Percentiles rank a stretch among this genome's conserved stretches.
Conservation (phyloP, 1,139 yeast species). For the Hemisphaericaspora xylanilytica region DNA sequence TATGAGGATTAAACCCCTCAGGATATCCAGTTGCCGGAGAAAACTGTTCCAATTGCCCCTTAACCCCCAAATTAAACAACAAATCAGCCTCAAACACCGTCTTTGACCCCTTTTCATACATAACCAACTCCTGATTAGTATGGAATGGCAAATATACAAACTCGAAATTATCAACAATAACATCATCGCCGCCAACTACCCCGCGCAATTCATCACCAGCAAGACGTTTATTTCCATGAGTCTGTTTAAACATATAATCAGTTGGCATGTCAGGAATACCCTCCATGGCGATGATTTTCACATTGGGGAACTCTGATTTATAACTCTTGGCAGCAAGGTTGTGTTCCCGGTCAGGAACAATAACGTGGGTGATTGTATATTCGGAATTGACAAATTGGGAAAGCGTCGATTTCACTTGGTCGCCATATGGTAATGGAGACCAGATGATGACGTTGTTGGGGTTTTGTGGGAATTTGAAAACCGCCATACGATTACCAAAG, state of each 20-base stretch:
- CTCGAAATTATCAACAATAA: slow-evolving; percentile 42
- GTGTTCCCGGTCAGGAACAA: slow-evolving; percentile 56
- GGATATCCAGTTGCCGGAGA: slow-evolving; percentile 45
- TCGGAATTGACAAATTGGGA: slow-evolving; percentile 30
- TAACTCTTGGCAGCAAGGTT: slow-evolving; percentile 56
- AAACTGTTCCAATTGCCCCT: slow-evolving; percentile 27
- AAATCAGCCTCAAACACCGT: slow-evolving; percentile 57
- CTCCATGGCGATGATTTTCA: slow-evolving; percentile 52
- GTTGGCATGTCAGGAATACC: slow-evolving; percentile 32
- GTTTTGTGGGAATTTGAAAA: slow-evolving; percentile 37
- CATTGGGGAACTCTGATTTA: slow-evolving; percentile 44
- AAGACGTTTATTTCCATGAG: slow-evolving; percentile 28
- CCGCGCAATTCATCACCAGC: slow-evolving; percentile 20
- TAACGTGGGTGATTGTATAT: slow-evolving; percentile 38
- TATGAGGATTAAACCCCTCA: slow-evolving; percentile 33
- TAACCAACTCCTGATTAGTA: slow-evolving; percentile 53
- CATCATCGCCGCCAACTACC: slow-evolving; percentile 24
- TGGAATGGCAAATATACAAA: slow-evolving; percentile 56
- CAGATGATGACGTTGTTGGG: slow-evolving; percentile 46
- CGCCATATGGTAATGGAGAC: slow-evolving; percentile 62
- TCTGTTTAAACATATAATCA: slow-evolving; percentile 31
- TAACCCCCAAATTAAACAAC: slow-evolving; percentile 46
- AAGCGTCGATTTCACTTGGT: slow-evolving; percentile 39
- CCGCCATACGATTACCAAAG: slow-evolving; percentile 63
- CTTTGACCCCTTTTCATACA: slow-evolving; percentile 45